These are phyloP conservation scores for Agarophyton chilense DNA, from an alignment of 23 red algal species.

Conservation along the genomic window DNA sequence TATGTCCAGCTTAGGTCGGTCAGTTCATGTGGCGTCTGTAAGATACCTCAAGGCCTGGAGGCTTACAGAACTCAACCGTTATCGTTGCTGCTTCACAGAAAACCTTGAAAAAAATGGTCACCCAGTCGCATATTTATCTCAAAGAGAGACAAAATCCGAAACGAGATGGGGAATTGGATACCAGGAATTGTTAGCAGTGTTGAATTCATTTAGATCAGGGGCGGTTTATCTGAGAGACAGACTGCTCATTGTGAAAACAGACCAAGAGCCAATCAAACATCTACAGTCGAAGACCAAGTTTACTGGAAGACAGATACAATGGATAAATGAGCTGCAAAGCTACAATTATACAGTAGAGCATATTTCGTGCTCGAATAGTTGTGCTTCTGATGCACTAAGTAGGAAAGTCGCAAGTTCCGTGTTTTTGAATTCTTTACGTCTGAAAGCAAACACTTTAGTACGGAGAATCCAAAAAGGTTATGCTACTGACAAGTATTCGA, in stretches of 20 bases:
- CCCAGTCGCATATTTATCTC: slow-evolving; percentile 12
- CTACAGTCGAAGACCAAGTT: slow-evolving; percentile 1
- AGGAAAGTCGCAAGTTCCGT: no score
- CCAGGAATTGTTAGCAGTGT: background rate
- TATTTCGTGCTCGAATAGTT: background rate
- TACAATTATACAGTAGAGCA: background rate
- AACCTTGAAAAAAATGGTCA: background rate
- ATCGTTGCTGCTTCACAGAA: background rate
- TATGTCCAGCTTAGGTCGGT: no score
- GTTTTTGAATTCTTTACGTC: background rate
- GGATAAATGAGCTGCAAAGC: background rate
- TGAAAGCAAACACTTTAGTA: background rate
- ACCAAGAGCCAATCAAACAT: slow-evolving; percentile 30
- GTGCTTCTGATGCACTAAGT: background rate
- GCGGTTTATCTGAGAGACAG: background rate
- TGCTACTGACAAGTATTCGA: background rate
- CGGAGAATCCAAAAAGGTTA: background rate
- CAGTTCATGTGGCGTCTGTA: background rate
- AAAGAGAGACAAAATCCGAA: background rate
- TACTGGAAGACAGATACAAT: background rate
- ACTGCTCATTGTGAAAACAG: slow-evolving; percentile 9
- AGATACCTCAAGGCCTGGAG: no score
- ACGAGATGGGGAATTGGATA: background rate
- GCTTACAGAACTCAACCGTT: background rate
- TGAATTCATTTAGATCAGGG: background rate